Conservation (phyloP, 441 rosid species). For the Flueggea neowawraea region DNA sequence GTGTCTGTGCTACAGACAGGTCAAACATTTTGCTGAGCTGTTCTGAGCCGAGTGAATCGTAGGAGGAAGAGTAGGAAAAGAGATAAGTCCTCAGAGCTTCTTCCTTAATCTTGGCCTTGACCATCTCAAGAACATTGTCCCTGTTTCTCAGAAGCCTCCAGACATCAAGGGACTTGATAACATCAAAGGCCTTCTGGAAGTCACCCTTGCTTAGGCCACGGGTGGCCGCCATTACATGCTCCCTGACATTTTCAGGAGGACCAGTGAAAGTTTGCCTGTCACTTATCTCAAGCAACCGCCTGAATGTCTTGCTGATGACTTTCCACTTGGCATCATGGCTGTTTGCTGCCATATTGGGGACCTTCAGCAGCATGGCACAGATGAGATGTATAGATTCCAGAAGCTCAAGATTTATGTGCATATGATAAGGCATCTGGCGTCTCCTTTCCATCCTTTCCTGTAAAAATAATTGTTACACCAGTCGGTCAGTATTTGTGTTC, state of each 20-base stretch:
- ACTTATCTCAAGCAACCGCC: constrained; percentile 60
- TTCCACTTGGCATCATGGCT: constrained; percentile 46
- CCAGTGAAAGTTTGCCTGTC: constrained; percentile 75
- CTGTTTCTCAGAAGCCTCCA: constrained; percentile 60
- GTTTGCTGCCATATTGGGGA: constrained; percentile 77
- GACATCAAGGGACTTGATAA: constrained; percentile 55
- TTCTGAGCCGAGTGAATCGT: constrained; percentile 55
- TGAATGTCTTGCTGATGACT: constrained; percentile 73
- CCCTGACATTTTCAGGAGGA: constrained; percentile 78
- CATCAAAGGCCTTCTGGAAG: constrained; percentile 49
- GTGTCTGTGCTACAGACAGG: constrained; percentile 45
- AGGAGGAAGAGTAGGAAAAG: constrained; percentile 48
- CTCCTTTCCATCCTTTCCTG: constrained; percentile 81
- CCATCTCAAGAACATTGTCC: constrained; percentile 52
- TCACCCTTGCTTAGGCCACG: constrained; percentile 68
- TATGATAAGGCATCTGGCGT: constrained; percentile 83
- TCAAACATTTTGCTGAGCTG: constrained; percentile 65
- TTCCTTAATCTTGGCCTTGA: constrained; percentile 65
- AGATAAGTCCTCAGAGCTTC: constrained; percentile 71
- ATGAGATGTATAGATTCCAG: constrained; percentile 72
- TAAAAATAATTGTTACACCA: constrained; percentile 6
- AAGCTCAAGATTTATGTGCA: constrained; percentile 91
- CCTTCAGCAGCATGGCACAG: constrained; percentile 81
- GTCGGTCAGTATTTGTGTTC: neutral
- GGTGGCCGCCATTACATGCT: constrained; percentile 77